These are phyloP conservation scores for Xylaria bambusicola DNA, from an alignment of 495 filamentous ascomycete species.

Conservation along the genomic window DNA sequence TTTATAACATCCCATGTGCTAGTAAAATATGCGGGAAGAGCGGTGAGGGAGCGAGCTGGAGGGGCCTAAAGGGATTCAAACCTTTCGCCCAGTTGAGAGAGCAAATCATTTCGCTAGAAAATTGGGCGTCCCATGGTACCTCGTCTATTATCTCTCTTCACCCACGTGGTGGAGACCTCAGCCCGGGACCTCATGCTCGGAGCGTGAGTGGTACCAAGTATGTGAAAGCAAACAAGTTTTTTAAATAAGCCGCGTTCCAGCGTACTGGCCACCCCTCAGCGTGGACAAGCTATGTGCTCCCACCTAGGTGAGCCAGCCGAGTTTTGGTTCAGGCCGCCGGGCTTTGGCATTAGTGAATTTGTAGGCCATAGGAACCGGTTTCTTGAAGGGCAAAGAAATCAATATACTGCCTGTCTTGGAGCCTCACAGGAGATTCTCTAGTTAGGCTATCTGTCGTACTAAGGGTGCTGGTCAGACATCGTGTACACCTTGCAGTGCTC, in stretches of 20 bases:
- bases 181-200: background rate
- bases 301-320: background rate
- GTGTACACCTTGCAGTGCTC: background rate
- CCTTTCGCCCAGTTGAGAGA: background rate
- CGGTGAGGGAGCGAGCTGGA: constrained; percentile 1
- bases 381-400: too few species aligned
- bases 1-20: too few species aligned
- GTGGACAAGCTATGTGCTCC: background rate
- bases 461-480: background rate
- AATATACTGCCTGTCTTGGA: too few species aligned
- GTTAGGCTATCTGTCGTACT: background rate
- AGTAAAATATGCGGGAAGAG: background rate
- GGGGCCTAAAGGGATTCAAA: background rate
- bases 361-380: too few species aligned
- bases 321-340: too few species aligned
- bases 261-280: background rate
- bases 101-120: background rate
- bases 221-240: constrained; percentile 4
- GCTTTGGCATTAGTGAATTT: too few species aligned
- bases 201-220: background rate
- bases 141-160: background rate
- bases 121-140: background rate
- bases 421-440: too few species aligned
- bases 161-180: background rate
- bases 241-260: background rate